Base-by-base conservation (phyloP, 805 yeast species). In the Myxozyma geophila region DNA sequence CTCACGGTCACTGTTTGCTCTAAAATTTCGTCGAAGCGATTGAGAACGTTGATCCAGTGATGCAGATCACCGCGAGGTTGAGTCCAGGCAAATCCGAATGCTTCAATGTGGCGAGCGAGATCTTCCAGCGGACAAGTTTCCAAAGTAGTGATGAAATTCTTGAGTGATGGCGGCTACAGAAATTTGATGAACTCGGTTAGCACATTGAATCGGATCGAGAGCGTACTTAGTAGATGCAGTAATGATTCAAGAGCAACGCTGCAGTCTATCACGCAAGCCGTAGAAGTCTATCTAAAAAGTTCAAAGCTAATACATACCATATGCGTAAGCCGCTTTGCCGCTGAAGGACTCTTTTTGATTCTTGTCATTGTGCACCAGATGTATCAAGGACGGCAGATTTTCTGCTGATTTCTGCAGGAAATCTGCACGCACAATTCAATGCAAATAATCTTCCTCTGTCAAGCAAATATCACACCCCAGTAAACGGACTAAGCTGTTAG, bases 21-120 rank as follows among this genome's bases (percentile, higher is more conserved):
- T 58, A 90, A 77, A 7, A 90, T 80, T 12, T 79, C 81, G 73
- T 92, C 97, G 71, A 92, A 85, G 70, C 87, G 80, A 74, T 91
- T 88, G 70, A 93, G 78, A 0, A 90, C 85, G 0, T 87, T 82
- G 36, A 89, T 83, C 95, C 96, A 92, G 63, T 86, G 87, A 64
- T 82, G 82, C 40, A 93, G 75, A 69, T 90, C 88, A 43, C 88
- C 89, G 64, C 85, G 79, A 8, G 90, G 87, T 35, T 63, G 68
- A 17, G 59, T 58, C 69, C 69, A 66, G 8, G 44, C 40, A 9
- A 52, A 35, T 23, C 69, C 69, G 17, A 58, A 61, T 12, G 46
- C 51, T 8, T 54, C 59, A 23, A 66, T 40, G 23, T 55, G 61
- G 6, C 35, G 13, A 7, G 67, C 63, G 15, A 66, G 53, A 44